These are phyloP conservation scores for Penicillium aurantiogriseum DNA, from an alignment of 2,329 filamentous ascomycete species.

Conservation along the genomic window DNA sequence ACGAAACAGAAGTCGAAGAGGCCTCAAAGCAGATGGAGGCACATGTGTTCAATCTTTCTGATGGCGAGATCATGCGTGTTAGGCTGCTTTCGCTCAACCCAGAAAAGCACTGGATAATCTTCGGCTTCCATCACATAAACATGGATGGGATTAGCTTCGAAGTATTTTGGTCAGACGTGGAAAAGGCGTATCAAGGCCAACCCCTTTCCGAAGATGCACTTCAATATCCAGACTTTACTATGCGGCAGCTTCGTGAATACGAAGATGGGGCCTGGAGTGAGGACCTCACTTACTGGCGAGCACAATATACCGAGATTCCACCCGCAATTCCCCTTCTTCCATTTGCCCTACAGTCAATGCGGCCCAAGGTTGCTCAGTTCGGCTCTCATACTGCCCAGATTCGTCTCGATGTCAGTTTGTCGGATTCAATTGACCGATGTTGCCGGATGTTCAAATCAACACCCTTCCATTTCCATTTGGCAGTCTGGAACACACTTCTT, in stretches of 20 bases:
- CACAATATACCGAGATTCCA: conserved; percentile 11
- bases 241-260: conserved; percentile 30
- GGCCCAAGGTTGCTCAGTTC: conserved; percentile 14
- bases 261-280: conserved; percentile 27
- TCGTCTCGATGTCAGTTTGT: conserved; percentile 3
- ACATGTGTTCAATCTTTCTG: conserved; percentile 41
- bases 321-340: conserved; percentile 17
- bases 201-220: conserved; percentile 18
- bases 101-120: conserved; percentile 41
- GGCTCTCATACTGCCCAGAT: conserved; percentile 10
- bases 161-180: conserved; percentile 47
- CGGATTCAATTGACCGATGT: conserved; percentile 13
- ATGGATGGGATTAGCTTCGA: conserved; percentile 51
- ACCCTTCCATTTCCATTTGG: conserved; percentile 50
- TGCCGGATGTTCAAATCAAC: conserved; percentile 32
- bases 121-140: conserved; percentile 51
- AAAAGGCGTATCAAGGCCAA: conserved; percentile 42
- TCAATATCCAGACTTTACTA: conserved; percentile 41
- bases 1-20: conserved; percentile 20
- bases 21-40: conserved; percentile 23
- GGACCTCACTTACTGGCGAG: conserved; percentile 24
- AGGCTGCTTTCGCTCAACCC: conserved; percentile 13
- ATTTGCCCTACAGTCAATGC: conserved; percentile 10
- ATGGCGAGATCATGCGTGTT: conserved; percentile 31
- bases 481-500: conserved; percentile 42